Percentiles rank a stretch among this genome's conserved stretches.
These are phyloP conservation scores for Alloteropsis semialata DNA, from an alignment of 176 grass and related monocot genomes.

Conservation along the genomic window DNA sequence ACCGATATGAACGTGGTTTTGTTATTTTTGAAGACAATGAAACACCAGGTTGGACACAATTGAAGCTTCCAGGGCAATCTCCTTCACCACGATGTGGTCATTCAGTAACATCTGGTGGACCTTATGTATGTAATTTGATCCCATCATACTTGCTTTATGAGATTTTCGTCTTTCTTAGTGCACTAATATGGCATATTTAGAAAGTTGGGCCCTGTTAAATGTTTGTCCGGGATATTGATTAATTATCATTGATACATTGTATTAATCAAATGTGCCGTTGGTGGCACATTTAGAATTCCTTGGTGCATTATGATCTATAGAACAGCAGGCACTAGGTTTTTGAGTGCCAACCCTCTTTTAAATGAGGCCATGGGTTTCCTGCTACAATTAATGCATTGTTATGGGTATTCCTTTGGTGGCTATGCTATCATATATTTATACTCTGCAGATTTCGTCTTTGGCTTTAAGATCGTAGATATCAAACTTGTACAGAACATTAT, in stretches of 20 bases:
- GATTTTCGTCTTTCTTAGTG: background rate
- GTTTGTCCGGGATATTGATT: background rate
- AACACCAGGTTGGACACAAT: conserved; percentile 84
- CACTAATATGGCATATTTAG: background rate
- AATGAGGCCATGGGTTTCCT: background rate
- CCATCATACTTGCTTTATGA: background rate
- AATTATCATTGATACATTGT: background rate
- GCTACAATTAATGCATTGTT: background rate
- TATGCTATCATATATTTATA: conserved; percentile 1
- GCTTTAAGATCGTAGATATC: background rate
- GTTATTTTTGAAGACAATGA: conserved; percentile 69
- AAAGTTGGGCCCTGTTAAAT: background rate
- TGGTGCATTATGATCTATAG: background rate
- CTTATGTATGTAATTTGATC: conserved; percentile 72
- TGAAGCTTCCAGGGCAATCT: conserved; percentile 91
- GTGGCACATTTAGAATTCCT: background rate
- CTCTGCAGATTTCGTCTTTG: background rate
- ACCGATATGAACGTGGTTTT: background rate
- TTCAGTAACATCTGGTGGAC: conserved; percentile 90
- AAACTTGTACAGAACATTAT: background rate
- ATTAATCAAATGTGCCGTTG: background rate
- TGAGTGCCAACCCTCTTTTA: background rate
- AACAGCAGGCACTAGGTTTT: background rate
- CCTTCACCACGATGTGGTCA: conserved; percentile 84
- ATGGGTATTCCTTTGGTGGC: background rate